Evolutionary conservation across 1,139 yeast genomes (phyloP).

Genomic region (Pichia sp.): DNA sequence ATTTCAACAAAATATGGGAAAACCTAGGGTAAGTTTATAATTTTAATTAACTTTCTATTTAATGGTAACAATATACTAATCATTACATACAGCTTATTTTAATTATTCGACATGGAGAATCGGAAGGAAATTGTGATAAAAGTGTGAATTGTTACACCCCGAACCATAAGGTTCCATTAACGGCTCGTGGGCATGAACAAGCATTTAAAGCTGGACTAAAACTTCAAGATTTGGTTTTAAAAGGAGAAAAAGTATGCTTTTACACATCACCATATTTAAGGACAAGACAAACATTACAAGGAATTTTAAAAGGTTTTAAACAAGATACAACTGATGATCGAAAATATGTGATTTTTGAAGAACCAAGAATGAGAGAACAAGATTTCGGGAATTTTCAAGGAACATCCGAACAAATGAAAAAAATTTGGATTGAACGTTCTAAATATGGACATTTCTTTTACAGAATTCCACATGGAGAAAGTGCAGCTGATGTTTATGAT

Average conservation of each 20-base stretch:
- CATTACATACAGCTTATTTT: constrained; percentile 55
- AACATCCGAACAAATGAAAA: constrained; percentile 68
- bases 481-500: constrained; percentile 93
- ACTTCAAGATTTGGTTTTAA: constrained; percentile 45
- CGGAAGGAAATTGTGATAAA: constrained; percentile 83
- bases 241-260: constrained; percentile 50
- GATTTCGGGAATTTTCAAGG: constrained; percentile 92
- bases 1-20: constrained; percentile 37
- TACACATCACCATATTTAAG: constrained; percentile 81
- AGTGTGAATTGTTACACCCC: constrained; percentile 69
- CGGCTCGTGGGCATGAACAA: constrained; percentile 60
- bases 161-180: constrained; percentile 70
- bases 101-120: constrained; percentile 84
- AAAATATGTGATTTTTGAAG: constrained; percentile 50
- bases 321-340: constrained; percentile 20
- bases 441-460: constrained; percentile 89
- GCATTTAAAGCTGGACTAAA: constrained; percentile 64
- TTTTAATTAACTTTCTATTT: too few relatives aligned
- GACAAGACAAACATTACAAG: constrained; percentile 74
- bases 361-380: constrained; percentile 87
- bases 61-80: too few relatives aligned
- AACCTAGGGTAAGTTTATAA: constrained; percentile 48
- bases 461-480: constrained; percentile 87
- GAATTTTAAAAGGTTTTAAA: constrained; percentile 55
- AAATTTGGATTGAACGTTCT: constrained; percentile 75